A percentile compares a stretch with the other conserved stretches of the same genome.
Evolutionary conservation across 2,329 filamentous ascomycete species (phyloP).

Genomic region (Claviceps citrina): DNA sequence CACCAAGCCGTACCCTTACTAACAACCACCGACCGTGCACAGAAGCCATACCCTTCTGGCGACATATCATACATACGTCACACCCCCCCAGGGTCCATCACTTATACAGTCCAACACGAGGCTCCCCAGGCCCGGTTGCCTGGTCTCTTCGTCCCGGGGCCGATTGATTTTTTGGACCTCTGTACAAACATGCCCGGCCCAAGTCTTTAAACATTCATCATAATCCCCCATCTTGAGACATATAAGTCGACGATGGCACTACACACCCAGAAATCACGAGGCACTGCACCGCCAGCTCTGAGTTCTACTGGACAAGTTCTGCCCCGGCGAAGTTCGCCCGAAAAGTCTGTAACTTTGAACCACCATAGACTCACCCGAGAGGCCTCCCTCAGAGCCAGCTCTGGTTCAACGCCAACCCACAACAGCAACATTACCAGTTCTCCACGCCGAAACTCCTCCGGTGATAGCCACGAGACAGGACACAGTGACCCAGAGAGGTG

Average conservation of each 20-base stretch:
- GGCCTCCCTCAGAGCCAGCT: slow-evolving; percentile 18
- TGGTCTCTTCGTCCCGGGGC: background rate
- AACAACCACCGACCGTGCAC: background rate
- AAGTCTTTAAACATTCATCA: background rate
- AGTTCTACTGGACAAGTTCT: slow-evolving; percentile 24
- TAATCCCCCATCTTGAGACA: background rate
- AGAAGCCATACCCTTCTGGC: background rate
- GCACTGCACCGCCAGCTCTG: slow-evolving; percentile 12
- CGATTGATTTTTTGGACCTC: background rate
- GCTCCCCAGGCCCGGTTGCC: background rate
- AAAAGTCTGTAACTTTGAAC: slow-evolving; percentile 31
- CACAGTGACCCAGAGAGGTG: slow-evolving; percentile 36
- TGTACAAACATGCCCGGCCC: background rate
- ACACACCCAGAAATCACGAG: slow-evolving; percentile 11
- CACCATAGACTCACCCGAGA: slow-evolving; percentile 31
- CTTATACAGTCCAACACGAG: background rate
- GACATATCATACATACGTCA: slow-evolving; percentile 2
- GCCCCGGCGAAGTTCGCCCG: slow-evolving; percentile 28
- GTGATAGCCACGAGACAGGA: slow-evolving; percentile 32
- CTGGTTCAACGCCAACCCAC: slow-evolving; percentile 12
- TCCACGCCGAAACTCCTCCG: slow-evolving; percentile 28
- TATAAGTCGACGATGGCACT: slow-evolving; percentile 17
- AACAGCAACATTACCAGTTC: slow-evolving; percentile 10
- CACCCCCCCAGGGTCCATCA: background rate
- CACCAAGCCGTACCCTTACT: background rate